Conservation (phyloP, 768 basidiomycete genomes). For the Trametes meyenii region DNA sequence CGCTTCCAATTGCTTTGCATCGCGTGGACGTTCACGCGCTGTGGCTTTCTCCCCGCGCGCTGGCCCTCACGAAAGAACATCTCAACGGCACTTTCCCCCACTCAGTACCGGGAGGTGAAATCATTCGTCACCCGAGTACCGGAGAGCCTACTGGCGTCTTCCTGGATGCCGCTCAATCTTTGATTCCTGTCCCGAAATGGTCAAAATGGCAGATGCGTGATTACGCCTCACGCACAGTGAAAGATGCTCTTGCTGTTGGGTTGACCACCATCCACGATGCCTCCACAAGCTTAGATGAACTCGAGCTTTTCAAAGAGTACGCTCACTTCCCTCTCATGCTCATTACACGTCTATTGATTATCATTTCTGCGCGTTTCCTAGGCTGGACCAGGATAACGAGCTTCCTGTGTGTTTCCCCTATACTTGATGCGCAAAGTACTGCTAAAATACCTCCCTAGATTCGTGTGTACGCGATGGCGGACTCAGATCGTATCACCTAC, state of each 20-base stretch:
- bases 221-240: constrained; percentile 67
- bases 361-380: constrained; percentile 33
- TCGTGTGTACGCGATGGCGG: constrained; percentile 41
- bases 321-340: neutral
- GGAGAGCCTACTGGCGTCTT: constrained; percentile 81
- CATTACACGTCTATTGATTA: neutral
- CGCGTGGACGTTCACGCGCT: constrained; percentile 84
- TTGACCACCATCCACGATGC: constrained; percentile 92
- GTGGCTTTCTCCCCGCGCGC: constrained; percentile 81
- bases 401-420: constrained; percentile 59
- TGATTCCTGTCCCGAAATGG: constrained; percentile 70
- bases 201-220: constrained; percentile 54
- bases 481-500: constrained; percentile 42
- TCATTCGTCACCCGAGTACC: constrained; percentile 55
- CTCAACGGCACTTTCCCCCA: constrained; percentile 39
- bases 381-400: constrained; percentile 66
- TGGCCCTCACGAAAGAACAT: constrained; percentile 57
- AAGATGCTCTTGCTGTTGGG: constrained; percentile 75
- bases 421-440: too few relatives aligned
- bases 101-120: constrained; percentile 69
- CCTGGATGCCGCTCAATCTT: constrained; percentile 84
- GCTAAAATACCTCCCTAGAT: constrained; percentile 29
- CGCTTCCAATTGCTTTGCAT: constrained; percentile 69
- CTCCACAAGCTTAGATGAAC: constrained; percentile 46
- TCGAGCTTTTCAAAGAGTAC: constrained; percentile 65